Percentiles rank a stretch among this genome's conserved stretches.
Evolutionary conservation across 345 rosid genomes (phyloP).

Genomic region (Limnanthes douglasii): DNA sequence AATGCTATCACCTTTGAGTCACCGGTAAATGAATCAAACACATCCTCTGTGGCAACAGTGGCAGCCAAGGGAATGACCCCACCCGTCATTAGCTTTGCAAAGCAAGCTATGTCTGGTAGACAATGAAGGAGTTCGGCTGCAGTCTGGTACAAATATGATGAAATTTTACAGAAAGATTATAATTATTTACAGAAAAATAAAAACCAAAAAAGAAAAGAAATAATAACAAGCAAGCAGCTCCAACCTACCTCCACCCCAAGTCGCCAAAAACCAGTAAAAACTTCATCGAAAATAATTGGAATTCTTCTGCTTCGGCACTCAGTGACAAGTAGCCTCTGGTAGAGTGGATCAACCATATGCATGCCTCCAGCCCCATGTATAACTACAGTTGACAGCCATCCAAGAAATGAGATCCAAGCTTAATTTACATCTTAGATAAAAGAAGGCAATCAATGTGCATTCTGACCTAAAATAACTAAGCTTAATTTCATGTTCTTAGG

Average conservation of each 20-base stretch:
- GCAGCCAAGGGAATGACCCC: conserved; percentile 85
- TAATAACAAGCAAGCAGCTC: conserved; percentile 1
- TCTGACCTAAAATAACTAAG: too few species aligned
- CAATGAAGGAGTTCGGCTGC: conserved; percentile 69
- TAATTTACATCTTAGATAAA: not conserved
- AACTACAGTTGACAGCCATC: conserved; percentile 28
- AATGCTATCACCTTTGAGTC: conserved; percentile 81
- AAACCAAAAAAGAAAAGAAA: not conserved
- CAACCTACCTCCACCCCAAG: conserved; percentile 73
- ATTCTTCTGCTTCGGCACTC: conserved; percentile 59
- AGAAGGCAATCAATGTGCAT: not conserved
- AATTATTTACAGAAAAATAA: conserved; percentile 1
- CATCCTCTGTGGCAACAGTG: conserved; percentile 61
- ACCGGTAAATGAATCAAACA: conserved; percentile 67
- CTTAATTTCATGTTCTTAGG: too few species aligned
- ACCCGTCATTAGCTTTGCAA: conserved; percentile 79
- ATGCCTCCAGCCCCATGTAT: conserved; percentile 95
- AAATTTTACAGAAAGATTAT: conserved; percentile 8
- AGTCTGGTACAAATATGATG: conserved; percentile 25
- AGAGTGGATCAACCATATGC: conserved; percentile 96
- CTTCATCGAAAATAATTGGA: conserved; percentile 94
- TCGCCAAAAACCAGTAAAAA: conserved; percentile 96
- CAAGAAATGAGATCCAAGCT: not conserved
- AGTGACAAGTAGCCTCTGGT: conserved; percentile 71
- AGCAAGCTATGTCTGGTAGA: conserved; percentile 92